A percentile compares a stretch with the other conserved stretches of the same genome.
These are phyloP conservation scores for Xylariaceae sp. DNA, from an alignment of 2,329 filamentous ascomycete genomes.

Conservation along the genomic window DNA sequence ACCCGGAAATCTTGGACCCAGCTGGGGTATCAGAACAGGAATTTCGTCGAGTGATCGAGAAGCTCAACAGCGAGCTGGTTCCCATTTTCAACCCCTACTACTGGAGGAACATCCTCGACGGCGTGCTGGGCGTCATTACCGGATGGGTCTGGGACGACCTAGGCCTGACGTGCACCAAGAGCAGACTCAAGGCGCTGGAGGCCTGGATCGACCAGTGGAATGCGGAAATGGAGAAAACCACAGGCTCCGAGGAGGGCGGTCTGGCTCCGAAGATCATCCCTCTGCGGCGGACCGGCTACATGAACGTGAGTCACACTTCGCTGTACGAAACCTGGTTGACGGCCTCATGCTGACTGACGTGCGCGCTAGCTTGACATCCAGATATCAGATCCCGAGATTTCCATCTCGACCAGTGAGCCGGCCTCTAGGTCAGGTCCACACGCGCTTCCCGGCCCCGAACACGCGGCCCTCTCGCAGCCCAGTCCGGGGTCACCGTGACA, in stretches of 20 bases:
- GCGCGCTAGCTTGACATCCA: constrained; percentile 71
- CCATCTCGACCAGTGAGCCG: constrained; percentile 40
- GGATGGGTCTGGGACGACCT: constrained; percentile 95
- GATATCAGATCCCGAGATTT: constrained; percentile 70
- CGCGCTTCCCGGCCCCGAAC: constrained; percentile 7
- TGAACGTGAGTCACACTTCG: constrained; percentile 64
- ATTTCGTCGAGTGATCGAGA: constrained; percentile 74
- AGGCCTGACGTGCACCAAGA: constrained; percentile 69
- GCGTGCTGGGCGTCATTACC: constrained; percentile 70
- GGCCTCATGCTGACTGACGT: no score
- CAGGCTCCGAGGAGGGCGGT: constrained; percentile 41
- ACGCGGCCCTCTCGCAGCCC: constrained; percentile 7
- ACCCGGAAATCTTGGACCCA: constrained; percentile 90
- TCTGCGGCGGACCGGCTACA: constrained; percentile 76
- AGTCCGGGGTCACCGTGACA: no score
- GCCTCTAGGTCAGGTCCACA: constrained; percentile 27
- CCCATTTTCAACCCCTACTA: constrained; percentile 75
- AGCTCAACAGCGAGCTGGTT: constrained; percentile 69
- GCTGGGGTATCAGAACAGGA: constrained; percentile 74
- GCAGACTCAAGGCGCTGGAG: constrained; percentile 62
- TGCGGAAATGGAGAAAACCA: constrained; percentile 52
- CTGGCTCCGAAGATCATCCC: constrained; percentile 66
- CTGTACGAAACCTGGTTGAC: no score
- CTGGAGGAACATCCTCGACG: constrained; percentile 71
- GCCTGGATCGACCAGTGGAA: constrained; percentile 86